phyloP scores from a whole-genome alignment of 306 rosid species.

The Casuarina glauca region DNA sequence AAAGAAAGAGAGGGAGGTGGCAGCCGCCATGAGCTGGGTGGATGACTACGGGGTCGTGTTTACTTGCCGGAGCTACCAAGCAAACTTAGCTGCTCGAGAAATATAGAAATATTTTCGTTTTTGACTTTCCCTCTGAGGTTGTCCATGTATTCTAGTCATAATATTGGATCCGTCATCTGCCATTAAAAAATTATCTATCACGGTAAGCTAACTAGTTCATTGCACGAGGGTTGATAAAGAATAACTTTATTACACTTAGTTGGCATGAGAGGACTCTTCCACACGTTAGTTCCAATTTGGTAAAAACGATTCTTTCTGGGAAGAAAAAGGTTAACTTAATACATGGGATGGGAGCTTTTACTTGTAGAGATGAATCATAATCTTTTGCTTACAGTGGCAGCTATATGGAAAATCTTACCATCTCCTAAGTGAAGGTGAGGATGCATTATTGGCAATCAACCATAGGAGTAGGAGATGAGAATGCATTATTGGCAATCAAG shows the following conservation, averaged over 20 bases:
- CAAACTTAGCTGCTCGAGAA: constrained; percentile 58
- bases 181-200: neutral
- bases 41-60: constrained; percentile 46
- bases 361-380: constrained; percentile 3
- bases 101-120: constrained; percentile 35
- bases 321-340: neutral
- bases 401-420: neutral
- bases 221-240: neutral
- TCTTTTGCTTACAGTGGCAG: neutral
- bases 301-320: neutral
- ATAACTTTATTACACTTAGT: neutral
- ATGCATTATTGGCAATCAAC: neutral
- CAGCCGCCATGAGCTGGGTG: constrained; percentile 44
- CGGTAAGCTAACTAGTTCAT: neutral
- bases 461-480: too few relatives aligned
- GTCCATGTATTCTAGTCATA: constrained; percentile 11
- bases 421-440: too few relatives aligned
- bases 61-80: constrained; percentile 74
- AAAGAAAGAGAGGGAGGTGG: constrained; percentile 33
- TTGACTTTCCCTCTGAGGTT: constrained; percentile 49
- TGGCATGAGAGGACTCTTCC: constrained; percentile 9
- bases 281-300: neutral
- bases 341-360: constrained; percentile 1
- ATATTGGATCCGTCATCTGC: neutral
- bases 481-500: neutral